Evolutionary conservation across 2,329 filamentous ascomycete genomes (phyloP).

Genomic region (Colletotrichum sp.): DNA sequence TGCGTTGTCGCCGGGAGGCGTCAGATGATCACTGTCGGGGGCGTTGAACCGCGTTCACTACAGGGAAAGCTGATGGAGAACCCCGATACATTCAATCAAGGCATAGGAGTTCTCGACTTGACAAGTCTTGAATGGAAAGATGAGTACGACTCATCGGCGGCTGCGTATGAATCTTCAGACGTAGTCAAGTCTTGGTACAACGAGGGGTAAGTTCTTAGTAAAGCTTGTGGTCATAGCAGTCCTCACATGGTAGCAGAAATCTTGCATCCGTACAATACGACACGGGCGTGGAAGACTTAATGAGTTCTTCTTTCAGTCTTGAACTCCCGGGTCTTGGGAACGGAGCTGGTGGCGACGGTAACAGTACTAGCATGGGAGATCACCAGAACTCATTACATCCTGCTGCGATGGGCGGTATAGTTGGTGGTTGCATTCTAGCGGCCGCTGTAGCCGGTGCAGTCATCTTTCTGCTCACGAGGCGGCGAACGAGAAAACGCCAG

Average conservation of each 20-base stretch:
- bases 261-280: neutral
- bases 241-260: neutral
- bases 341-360: neutral
- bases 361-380: neutral
- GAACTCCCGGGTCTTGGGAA: neutral
- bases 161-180: neutral
- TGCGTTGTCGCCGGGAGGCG: conserved; percentile 3
- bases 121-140: neutral
- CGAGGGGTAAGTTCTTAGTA: neutral
- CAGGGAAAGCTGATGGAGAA: neutral
- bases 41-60: neutral
- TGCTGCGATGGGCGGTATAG: neutral
- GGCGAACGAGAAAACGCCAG: neutral
- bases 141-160: neutral
- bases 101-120: conserved; percentile 6
- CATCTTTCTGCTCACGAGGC: neutral
- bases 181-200: neutral
- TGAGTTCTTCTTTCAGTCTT: neutral
- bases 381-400: neutral
- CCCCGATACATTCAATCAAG: neutral
- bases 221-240: neutral
- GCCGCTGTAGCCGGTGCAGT: neutral
- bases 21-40: conserved; percentile 12
- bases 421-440: neutral
- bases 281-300: neutral